Percentiles rank a stretch among this genome's conserved stretches.
phyloP scores from a whole-genome alignment of 176 grass and related monocot species.

The Zea luxurians region DNA sequence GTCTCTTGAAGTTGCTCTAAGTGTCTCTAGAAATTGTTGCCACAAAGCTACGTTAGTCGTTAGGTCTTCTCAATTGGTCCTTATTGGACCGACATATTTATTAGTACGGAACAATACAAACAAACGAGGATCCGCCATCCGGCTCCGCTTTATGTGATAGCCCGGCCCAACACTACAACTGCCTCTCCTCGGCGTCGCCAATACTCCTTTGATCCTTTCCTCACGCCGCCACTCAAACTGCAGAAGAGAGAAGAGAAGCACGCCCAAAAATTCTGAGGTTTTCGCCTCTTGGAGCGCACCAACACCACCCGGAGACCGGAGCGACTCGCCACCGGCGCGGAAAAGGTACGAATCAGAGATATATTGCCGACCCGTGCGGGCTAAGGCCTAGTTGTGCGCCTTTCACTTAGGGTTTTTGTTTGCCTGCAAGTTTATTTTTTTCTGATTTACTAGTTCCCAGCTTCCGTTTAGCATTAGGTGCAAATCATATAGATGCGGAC shows the following conservation, averaged over 20 bases:
- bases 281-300: not conserved
- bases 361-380: not conserved
- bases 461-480: not conserved
- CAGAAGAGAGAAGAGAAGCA: not conserved
- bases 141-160: too few relatives aligned
- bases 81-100: too few relatives aligned
- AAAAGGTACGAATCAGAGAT: not conserved
- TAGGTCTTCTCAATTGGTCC: too few relatives aligned
- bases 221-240: slow-evolving; percentile 18
- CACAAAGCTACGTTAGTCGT: too few relatives aligned
- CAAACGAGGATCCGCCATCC: too few relatives aligned
- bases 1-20: too few relatives aligned
- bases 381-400: not conserved
- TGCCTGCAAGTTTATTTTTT: not conserved
- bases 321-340: not conserved
- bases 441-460: not conserved
- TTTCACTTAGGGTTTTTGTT: not conserved
- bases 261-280: not conserved
- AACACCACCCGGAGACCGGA: not conserved
- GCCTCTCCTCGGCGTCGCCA: not conserved
- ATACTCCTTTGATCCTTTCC: not conserved
- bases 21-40: too few relatives aligned
- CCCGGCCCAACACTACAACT: slow-evolving; percentile 3
- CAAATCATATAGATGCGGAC: not conserved
- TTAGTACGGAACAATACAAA: too few relatives aligned